Conservation (phyloP, 2,329 filamentous ascomycete species). For the Epichloe typhina region DNA sequence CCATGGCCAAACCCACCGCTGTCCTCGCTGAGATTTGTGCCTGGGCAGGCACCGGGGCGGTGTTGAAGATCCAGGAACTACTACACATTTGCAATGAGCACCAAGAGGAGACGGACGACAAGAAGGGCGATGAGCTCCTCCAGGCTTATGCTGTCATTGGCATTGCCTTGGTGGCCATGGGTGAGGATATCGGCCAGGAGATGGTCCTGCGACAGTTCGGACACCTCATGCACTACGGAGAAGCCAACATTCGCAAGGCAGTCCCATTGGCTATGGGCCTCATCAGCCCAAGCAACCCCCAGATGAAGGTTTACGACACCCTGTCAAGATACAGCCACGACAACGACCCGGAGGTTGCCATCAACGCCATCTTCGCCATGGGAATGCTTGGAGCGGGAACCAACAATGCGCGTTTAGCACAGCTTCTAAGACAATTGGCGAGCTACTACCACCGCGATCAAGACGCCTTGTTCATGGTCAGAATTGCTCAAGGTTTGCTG, state of each 20-base stretch:
- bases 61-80: conserved; percentile 92
- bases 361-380: conserved; percentile 99
- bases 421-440: conserved; percentile 84
- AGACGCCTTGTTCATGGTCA: conserved; percentile 96
- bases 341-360: conserved; percentile 93
- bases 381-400: conserved; percentile 91
- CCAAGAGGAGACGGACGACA: conserved; percentile 85
- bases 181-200: conserved; percentile 94
- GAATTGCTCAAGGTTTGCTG: conserved; percentile 89
- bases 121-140: conserved; percentile 88
- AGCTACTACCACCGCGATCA: conserved; percentile 97
- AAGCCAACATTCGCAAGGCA: conserved; percentile 90
- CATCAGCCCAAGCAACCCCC: conserved; percentile 92
- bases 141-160: conserved; percentile 95
- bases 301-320: conserved; percentile 99
- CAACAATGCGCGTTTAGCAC: conserved; percentile 92
- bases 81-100: conserved; percentile 97
- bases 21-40: conserved; percentile 93
- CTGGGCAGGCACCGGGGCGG: conserved; percentile 93
- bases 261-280: conserved; percentile 95
- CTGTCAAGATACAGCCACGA: conserved; percentile 96
- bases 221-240: conserved; percentile 98
- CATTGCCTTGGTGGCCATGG: conserved; percentile 90
- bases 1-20: conserved; percentile 90
- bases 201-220: conserved; percentile 98